phyloP scores from a whole-genome alignment of 2,329 filamentous ascomycete genomes.

The Fusarium cyanostomum region DNA sequence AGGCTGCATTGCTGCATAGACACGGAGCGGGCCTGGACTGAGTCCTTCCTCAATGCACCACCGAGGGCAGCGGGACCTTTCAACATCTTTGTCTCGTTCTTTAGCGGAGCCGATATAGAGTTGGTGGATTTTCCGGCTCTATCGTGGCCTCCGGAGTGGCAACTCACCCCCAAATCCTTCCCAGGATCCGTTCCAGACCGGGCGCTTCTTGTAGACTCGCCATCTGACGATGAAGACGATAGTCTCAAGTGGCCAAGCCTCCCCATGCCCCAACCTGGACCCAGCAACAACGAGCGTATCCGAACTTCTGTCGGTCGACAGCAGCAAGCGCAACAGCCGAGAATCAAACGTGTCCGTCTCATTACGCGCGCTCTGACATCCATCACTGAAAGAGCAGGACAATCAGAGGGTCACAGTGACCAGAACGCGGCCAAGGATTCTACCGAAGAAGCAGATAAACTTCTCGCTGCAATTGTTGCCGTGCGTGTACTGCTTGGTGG shows the following conservation, averaged over 20 bases:
- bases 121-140: conserved; percentile 7
- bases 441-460: conserved; percentile 40
- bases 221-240: conserved; percentile 35
- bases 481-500: conserved; percentile 69
- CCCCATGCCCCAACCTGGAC: background rate
- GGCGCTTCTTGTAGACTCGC: conserved; percentile 9
- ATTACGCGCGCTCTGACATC: conserved; percentile 44
- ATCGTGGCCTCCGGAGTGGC: conserved; percentile 42
- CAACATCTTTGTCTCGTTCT: conserved; percentile 47
- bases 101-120: conserved; percentile 14
- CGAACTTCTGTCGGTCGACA: conserved; percentile 1
- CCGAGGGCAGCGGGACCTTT: conserved; percentile 43
- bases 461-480: conserved; percentile 67
- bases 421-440: conserved; percentile 10
- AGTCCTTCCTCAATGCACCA: conserved; percentile 39
- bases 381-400: conserved; percentile 22
- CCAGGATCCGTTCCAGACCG: conserved; percentile 9
- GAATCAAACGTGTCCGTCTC: conserved; percentile 45
- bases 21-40: conserved; percentile 56
- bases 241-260: conserved; percentile 27
- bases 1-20: conserved; percentile 53
- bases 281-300: background rate
- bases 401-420: conserved; percentile 8
- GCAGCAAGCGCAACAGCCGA: conserved; percentile 16
- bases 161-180: conserved; percentile 37